Base-by-base conservation (phyloP, 2,329 filamentous ascomycete genomes). In the Fusarium torreyae region DNA sequence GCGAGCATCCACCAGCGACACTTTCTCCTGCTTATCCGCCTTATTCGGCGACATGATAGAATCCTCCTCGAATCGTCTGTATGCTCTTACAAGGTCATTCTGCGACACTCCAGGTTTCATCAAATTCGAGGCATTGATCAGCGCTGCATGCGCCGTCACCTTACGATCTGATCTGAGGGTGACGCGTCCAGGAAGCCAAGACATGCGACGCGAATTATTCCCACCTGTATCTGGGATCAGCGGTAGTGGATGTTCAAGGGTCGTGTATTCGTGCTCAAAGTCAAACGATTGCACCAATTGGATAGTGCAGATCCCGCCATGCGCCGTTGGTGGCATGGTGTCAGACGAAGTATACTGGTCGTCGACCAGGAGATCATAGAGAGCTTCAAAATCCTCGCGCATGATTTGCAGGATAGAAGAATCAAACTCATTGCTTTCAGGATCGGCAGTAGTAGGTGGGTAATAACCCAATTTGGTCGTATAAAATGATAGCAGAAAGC, bases 331-430 rank as follows among this genome's bases (percentile, higher is more conserved):
- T 2, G 89, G 85, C 53, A 83, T 84, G n/a, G 79, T 80, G 38
- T 86, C 79, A 13, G 83, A 80, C 6, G 79, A 77, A 0, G 84
- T 86, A 22, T 86, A 88, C 4, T 80, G 81, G 7, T 83, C 81
- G 70, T 96, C 92, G 1, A 91, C 91, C 1, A 96, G 82, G 48
- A 91, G 89, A 33, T 90, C 84, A 76, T 94, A 94, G 0, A 95
- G 80, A 4, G 86, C 88, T 51, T 88, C 85, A 68, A 96, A 94
- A 68, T 95, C 92, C 34, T 84, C 80, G 40, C 87, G 86, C 87
- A 95, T 91, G 5, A 82, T 81, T 33, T 81, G 81, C 71, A 89
- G 89, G 2, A 91, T 77, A 20, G 83, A 79, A 38, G 89, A 87
- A 17, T 88, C 85, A 67, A 91, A 91, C 2, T 85, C 77, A 8